Evolutionary conservation across 208 protist species (phyloP), one percentile per base, ranked within the genome.

Genomic region (Histomonas meleagridis): DNA sequence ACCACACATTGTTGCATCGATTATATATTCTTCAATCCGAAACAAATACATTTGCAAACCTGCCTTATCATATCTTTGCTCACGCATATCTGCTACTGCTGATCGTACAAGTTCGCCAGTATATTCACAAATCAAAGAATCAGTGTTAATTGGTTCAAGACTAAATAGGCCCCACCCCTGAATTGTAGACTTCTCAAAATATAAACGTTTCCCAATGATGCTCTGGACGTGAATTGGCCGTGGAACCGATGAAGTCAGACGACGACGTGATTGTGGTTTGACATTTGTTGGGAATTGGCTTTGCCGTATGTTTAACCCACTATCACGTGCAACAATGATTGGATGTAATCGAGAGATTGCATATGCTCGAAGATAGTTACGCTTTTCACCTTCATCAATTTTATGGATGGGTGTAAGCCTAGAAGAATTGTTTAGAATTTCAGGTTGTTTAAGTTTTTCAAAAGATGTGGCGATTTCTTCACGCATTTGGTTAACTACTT

Each of bases 31-130:
- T 40, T 92, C 72, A 12, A 92, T 70, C 18, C 90, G 53, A n/a
- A 92, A 92, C 32, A 92, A 79, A 62, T 91, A 92, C 51, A 90
- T 91, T 28, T 53, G 79, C 4, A 92, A 91, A 7, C 92, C 92
- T 28, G 38, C 3, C 0, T 62, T 40, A 46, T 92, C 92, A 26
- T 92, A 92, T n/a, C 62, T n/a, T 38, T 92, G 90, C 28, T 92
- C 92, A 4, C 92, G 38, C 43, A 92, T 40, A 55, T 92, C 92
- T 35, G 92, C 92, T n/a, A 92, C 49, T 35, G 46, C 49, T 23
- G 92, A 46, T 26, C 79, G 46, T 46, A 92, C 90, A 23, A 78
- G 28, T 43, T 92, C 92, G 10, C 92, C 92, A 18, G 69, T 91
- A 43, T 92, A 92, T 53, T 92, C 92, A n/a, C 86, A 91, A 62